phyloP scores from a whole-genome alignment of 2,329 filamentous ascomycete genomes.

The Alternaria novae-zelandiae region DNA sequence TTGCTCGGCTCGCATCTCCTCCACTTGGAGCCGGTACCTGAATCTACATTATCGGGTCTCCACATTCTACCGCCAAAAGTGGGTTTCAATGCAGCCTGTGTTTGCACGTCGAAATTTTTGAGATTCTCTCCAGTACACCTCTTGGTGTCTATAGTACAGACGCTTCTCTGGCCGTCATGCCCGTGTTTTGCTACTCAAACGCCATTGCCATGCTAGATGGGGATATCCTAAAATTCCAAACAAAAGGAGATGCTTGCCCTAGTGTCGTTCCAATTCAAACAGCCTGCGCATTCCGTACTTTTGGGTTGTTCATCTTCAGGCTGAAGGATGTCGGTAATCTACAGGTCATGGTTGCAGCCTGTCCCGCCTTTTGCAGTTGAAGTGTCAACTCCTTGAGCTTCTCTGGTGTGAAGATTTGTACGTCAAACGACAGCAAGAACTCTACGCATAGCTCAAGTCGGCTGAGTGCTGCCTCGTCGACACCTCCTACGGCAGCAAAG shows the following conservation, averaged over 20 bases:
- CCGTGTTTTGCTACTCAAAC: constrained; percentile 6
- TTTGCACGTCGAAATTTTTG: constrained; percentile 1
- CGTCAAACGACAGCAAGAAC: constrained; percentile 53
- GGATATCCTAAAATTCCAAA: constrained; percentile 31
- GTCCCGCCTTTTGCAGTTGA: constrained; percentile 48
- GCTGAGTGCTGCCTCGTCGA: constrained; percentile 80
- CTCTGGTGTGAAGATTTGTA: constrained; percentile 47
- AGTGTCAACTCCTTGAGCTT: constrained; percentile 44
- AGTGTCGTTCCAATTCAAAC: constrained; percentile 6
- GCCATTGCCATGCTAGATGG: constrained; percentile 19
- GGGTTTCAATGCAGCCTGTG: constrained; percentile 2
- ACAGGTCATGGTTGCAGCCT: constrained; percentile 43
- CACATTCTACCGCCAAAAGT: constrained; percentile 13
- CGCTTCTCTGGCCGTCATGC: constrained; percentile 3
- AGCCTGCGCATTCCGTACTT: constrained; percentile 30
- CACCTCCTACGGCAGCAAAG: constrained; percentile 86
- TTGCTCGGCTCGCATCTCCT: neutral
- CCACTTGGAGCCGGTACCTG: constrained; percentile 9
- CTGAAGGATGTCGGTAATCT: constrained; percentile 45
- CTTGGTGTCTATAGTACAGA: constrained; percentile 13
- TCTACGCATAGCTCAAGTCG: constrained; percentile 79
- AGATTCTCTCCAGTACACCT: constrained; percentile 9
- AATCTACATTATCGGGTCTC: constrained; percentile 10
- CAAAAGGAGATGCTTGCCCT: constrained; percentile 15
- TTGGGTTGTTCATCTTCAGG: constrained; percentile 34